phyloP scores from a whole-genome alignment of 1,284 basidiomycete genomes.

The Leccinum griseonigrum region DNA sequence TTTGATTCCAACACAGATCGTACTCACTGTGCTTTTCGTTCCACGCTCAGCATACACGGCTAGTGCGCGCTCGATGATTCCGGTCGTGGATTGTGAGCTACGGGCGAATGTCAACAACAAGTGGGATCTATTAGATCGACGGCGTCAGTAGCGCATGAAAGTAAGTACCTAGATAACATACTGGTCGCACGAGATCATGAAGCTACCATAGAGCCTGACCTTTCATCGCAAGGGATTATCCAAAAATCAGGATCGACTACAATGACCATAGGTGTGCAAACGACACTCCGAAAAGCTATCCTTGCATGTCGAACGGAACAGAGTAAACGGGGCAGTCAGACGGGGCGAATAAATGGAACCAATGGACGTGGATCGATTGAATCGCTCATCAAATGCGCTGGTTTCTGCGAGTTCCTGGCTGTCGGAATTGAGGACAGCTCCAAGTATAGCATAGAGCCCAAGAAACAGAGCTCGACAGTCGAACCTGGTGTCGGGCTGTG shows the following conservation, averaged over 20 bases:
- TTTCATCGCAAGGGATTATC: constrained; percentile 72
- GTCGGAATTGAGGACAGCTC: constrained; percentile 70
- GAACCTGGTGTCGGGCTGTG: constrained; percentile 64
- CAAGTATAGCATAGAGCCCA: constrained; percentile 71
- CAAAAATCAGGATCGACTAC: constrained; percentile 90
- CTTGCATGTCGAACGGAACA: constrained; percentile 64
- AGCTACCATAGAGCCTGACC: constrained; percentile 90
- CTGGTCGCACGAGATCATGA: constrained; percentile 83
- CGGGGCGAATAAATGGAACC: constrained; percentile 11
- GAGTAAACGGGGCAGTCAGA: constrained; percentile 27
- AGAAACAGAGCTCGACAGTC: constrained; percentile 73
- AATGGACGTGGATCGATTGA: constrained; percentile 47
- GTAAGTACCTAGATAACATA: constrained; percentile 35
- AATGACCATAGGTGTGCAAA: constrained; percentile 86
- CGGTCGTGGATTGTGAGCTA: constrained; percentile 96
- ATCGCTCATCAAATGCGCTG: constrained; percentile 46
- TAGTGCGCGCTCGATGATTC: constrained; percentile 88
- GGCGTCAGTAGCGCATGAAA: neutral
- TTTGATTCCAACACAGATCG: neutral
- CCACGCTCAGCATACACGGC: constrained; percentile 83
- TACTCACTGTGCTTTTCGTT: constrained; percentile 44
- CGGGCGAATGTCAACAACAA: constrained; percentile 84
- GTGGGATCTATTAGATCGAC: constrained; percentile 60
- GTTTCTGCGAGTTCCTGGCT: constrained; percentile 66
- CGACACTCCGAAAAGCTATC: constrained; percentile 71